A percentile compares a stretch with the other conserved stretches of the same genome.
Evolutionary conservation across 768 basidiomycete genomes (phyloP).

Genomic region (Guyanaporus albipodus): DNA sequence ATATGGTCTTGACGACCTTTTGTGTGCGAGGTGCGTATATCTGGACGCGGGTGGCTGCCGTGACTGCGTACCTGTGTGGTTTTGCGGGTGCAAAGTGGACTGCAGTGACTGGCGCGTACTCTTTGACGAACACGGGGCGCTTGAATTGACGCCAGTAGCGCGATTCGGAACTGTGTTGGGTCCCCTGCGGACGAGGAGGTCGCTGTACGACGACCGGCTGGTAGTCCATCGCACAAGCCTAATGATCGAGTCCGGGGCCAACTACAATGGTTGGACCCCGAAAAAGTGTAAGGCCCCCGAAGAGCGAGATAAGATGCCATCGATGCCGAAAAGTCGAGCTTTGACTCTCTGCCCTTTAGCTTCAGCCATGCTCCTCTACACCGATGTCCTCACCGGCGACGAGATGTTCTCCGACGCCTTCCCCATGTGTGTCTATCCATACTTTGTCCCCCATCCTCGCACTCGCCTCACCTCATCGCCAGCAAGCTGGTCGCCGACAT

Average conservation of each 20-base stretch:
- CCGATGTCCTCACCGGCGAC: slow-evolving; percentile 69
- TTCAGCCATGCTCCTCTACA: slow-evolving; percentile 66
- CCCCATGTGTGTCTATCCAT: slow-evolving; percentile 68
- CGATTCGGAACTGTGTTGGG: slow-evolving; percentile 69
- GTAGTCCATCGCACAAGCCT: slow-evolving; percentile 59
- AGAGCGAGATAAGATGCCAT: slow-evolving; percentile 16
- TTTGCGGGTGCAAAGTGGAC: slow-evolving; percentile 85
- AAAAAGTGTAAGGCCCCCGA: slow-evolving; percentile 3
- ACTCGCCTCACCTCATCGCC: slow-evolving; percentile 12
- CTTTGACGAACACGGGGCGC: slow-evolving; percentile 91
- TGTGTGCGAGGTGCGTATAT: slow-evolving; percentile 96
- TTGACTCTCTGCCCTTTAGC: slow-evolving; percentile 3
- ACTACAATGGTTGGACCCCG: slow-evolving; percentile 14
- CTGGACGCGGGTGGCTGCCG: slow-evolving; percentile 88
- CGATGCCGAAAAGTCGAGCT: background rate
- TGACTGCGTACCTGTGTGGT: slow-evolving; percentile 94
- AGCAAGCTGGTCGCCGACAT: slow-evolving; percentile 78
- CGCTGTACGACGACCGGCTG: slow-evolving; percentile 64
- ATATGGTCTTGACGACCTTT: slow-evolving; percentile 93
- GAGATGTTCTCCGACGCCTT: slow-evolving; percentile 97
- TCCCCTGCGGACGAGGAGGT: slow-evolving; percentile 52
- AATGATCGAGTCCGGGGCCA: too few species aligned
- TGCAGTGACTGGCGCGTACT: slow-evolving; percentile 93
- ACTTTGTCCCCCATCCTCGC: background rate
- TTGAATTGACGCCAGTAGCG: slow-evolving; percentile 86